Evolutionary conservation across 2,329 filamentous ascomycete genomes (phyloP), one percentile per base, ranked within the genome.

Genomic region (Dendryphion nanum): DNA sequence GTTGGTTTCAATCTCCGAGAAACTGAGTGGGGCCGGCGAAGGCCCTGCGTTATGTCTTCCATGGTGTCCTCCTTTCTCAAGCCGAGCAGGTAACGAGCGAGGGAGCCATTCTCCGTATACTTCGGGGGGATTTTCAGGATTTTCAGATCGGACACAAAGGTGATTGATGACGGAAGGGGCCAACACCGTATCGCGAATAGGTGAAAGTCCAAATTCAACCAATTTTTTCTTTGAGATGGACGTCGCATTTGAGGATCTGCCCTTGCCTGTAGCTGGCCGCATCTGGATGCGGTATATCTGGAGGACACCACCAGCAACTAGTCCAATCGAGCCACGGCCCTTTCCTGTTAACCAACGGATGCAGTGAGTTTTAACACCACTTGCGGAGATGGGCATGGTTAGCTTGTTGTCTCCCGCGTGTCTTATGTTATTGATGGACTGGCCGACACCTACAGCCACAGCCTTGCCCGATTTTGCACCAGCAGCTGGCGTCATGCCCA

Each of bases 1-100:
- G 57, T 91, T 96, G 2, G 91, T 95, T 60, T 98, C 93, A 48
- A 95, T 94, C 70, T 96, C 90, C 5, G 88, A 89, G 79, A 90
- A 61, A 70, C 61, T 64, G 16, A 66, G 44, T 13, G 62, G 62
- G 13, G 85, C 61, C 69, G 86, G 65, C 2, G 56, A 42, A 2
- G 48, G 36, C 2, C 29, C 41, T 5, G 35, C 18, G 14, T 35
- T 37, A 42, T 51, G 51, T 15, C 16, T 39, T 18, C 33, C 33
- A 17, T 24, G 34, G 33, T 33, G 13, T 24, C 44, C 45, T 15
- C 41, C 30, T 20, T 57, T 61, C 19, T 36, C 38, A 21, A 33
- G 31, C 10, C 51, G 59, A 30, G 41, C 38, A 13, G 61, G 59
- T 3, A 64, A 33, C 18, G 48, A 44, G 17, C 62, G 58, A 26